Evolutionary conservation across 2,329 filamentous ascomycete genomes (phyloP).

Genomic region (Neonectria magnoliae): DNA sequence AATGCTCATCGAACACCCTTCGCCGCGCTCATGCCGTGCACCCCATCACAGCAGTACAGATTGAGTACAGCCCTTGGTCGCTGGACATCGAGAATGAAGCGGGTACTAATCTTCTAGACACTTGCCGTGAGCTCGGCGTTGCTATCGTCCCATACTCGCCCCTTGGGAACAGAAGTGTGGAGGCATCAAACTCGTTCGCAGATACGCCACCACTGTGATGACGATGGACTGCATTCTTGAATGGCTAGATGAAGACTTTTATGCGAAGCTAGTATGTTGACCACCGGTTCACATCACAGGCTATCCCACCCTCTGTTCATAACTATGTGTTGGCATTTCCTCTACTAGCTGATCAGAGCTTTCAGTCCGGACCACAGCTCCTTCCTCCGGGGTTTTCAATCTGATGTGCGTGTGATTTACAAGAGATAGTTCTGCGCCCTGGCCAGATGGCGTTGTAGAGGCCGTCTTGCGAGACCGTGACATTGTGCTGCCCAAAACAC

Average conservation of each 20-base stretch:
- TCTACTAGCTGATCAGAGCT: background rate
- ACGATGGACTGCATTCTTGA: background rate
- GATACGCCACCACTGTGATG: background rate
- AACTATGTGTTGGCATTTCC: background rate
- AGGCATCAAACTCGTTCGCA: background rate
- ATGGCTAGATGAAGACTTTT: background rate
- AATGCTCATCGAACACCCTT: slow-evolving; percentile 58
- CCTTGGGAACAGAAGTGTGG: slow-evolving; percentile 53
- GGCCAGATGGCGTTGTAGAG: background rate
- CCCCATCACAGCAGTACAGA: slow-evolving; percentile 61
- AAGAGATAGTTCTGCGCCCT: background rate
- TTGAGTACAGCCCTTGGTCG: slow-evolving; percentile 64
- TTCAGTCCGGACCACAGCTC: background rate
- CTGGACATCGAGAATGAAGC: slow-evolving; percentile 67
- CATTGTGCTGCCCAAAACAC: background rate
- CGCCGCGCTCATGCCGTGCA: slow-evolving; percentile 60
- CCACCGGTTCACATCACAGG: background rate
- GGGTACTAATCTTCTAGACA: slow-evolving; percentile 58
- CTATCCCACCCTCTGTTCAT: background rate
- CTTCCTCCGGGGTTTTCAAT: background rate
- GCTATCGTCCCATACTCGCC: slow-evolving; percentile 68
- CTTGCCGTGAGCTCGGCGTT: slow-evolving; percentile 66
- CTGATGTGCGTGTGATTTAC: background rate
- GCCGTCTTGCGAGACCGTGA: background rate
- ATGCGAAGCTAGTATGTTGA: background rate